phyloP scores from a whole-genome alignment of 2,329 filamentous ascomycete genomes.

The Didymellaceae sp. region DNA sequence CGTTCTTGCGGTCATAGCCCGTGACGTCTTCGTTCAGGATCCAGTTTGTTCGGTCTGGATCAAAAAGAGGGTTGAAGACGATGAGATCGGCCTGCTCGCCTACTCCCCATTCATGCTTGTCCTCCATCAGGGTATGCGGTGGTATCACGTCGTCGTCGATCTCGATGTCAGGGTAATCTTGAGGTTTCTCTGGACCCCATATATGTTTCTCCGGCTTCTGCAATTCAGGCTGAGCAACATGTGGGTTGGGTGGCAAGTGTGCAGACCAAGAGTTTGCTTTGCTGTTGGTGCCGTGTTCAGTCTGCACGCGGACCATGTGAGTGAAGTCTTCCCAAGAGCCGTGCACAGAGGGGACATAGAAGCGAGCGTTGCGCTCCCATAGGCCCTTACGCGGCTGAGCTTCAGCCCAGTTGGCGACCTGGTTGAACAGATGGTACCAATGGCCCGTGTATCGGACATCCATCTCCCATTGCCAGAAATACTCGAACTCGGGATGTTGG shows the following conservation, averaged over 20 bases:
- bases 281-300: constrained; percentile 58
- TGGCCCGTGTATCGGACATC: constrained; percentile 90
- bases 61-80: constrained; percentile 78
- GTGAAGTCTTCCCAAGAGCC: constrained; percentile 76
- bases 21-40: constrained; percentile 73
- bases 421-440: constrained; percentile 79
- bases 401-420: constrained; percentile 69
- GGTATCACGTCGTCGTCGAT: constrained; percentile 61
- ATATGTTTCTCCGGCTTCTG: constrained; percentile 54
- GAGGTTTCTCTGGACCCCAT: constrained; percentile 56
- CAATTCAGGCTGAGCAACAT: constrained; percentile 49
- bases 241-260: constrained; percentile 50
- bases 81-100: constrained; percentile 78
- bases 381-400: constrained; percentile 73
- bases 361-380: constrained; percentile 79
- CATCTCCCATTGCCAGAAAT: constrained; percentile 96
- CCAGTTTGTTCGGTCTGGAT: constrained; percentile 74
- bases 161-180: constrained; percentile 57
- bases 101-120: constrained; percentile 68
- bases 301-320: constrained; percentile 67
- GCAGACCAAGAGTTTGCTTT: constrained; percentile 54
- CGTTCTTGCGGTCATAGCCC: constrained; percentile 65
- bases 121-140: constrained; percentile 62
- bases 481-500: constrained; percentile 86
- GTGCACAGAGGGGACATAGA: constrained; percentile 75